phyloP scores from a whole-genome alignment of 208 protist genomes.

The Herpetomonas samuelpessoai region DNA sequence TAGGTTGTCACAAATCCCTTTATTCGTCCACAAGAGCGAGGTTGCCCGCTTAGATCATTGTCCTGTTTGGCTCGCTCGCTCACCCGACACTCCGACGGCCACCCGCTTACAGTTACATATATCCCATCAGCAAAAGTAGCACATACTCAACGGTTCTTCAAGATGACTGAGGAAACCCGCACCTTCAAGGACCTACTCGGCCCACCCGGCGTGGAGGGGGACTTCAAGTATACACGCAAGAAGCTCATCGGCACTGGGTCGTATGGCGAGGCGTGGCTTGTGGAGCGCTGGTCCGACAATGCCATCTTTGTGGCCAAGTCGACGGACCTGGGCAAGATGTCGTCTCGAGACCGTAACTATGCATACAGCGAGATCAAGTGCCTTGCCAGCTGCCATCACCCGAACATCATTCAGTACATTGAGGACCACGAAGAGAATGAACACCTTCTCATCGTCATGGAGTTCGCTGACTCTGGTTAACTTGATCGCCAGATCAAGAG shows the following conservation, averaged over 20 bases:
- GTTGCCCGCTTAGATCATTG: no score
- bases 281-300: conserved; percentile 51
- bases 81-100: no score
- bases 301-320: conserved; percentile 81
- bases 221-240: conserved; percentile 75
- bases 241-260: conserved; percentile 85
- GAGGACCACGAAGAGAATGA: conserved; percentile 83
- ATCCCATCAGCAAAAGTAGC: no score
- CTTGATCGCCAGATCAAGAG: conserved; percentile 81
- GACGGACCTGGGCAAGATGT: conserved; percentile 87
- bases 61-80: no score
- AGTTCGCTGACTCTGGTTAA: conserved; percentile 86
- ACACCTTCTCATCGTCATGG: conserved; percentile 83
- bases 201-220: conserved; percentile 21
- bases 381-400: conserved; percentile 73
- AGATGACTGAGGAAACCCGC: background rate
- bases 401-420: conserved; percentile 89
- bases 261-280: conserved; percentile 85
- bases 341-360: conserved; percentile 70
- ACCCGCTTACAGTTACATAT: no score
- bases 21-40: no score
- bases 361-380: conserved; percentile 89
- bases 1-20: no score
- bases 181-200: conserved; percentile 46
- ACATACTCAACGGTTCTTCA: no score